Percentiles rank a stretch among this genome's conserved stretches.
phyloP scores from a whole-genome alignment of 2,329 filamentous ascomycete species.

The Amauroascus niger region DNA sequence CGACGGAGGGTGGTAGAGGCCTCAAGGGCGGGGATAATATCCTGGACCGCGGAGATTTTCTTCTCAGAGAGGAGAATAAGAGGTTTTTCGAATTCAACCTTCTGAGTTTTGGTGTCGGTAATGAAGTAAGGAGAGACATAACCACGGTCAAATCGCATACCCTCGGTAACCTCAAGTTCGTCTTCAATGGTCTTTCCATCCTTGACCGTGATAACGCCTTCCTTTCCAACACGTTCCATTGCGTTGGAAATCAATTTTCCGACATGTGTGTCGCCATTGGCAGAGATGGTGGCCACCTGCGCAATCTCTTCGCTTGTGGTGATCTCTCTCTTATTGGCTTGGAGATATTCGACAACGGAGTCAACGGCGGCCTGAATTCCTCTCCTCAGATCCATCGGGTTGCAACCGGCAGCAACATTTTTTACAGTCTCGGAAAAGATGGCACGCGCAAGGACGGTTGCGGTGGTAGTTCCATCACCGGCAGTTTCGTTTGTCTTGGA shows the following conservation, averaged over 20 bases:
- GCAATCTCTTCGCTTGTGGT: slow-evolving; percentile 95
- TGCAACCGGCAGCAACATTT: slow-evolving; percentile 98
- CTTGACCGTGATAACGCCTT: slow-evolving; percentile 99
- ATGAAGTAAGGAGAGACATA: slow-evolving; percentile 99
- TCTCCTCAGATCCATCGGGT: slow-evolving; percentile 96
- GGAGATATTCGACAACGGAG: slow-evolving; percentile 85
- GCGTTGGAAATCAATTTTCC: slow-evolving; percentile 92
- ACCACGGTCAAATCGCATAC: slow-evolving; percentile 99
- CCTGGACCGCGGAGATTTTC: slow-evolving; percentile 99
- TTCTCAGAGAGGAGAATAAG: slow-evolving; percentile 97
- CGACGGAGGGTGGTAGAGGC: slow-evolving; percentile 91
- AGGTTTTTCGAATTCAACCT: slow-evolving; percentile 99
- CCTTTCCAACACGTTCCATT: slow-evolving; percentile 99
- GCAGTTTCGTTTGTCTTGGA: slow-evolving; percentile 99
- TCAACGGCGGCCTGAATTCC: slow-evolving; percentile 96
- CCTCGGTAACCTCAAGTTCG: slow-evolving; percentile 97
- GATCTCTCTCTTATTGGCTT: slow-evolving; percentile 94
- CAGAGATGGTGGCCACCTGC: slow-evolving; percentile 95
- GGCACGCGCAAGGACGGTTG: slow-evolving; percentile 89
- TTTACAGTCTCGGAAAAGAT: slow-evolving; percentile 99
- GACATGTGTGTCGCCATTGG: slow-evolving; percentile 92
- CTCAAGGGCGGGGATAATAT: slow-evolving; percentile 96
- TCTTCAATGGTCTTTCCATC: slow-evolving; percentile 98
- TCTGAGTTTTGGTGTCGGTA: slow-evolving; percentile 95
- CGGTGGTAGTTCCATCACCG: slow-evolving; percentile 96